Base-by-base conservation (phyloP, 306 rosid genomes). In the Begonia loranthoides region DNA sequence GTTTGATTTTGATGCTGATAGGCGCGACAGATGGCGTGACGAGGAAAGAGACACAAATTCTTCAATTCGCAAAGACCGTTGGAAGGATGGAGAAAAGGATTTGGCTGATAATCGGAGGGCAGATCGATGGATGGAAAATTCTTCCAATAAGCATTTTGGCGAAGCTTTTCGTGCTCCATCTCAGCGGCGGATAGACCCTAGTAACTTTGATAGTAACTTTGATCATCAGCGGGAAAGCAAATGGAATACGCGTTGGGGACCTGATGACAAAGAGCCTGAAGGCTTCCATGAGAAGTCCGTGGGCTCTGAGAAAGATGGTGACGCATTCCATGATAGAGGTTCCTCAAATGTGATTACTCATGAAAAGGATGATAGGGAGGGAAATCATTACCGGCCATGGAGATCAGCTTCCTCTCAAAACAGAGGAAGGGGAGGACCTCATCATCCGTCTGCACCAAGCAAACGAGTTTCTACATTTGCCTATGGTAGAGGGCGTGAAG, bases 171-270 rank as follows among this genome's bases (percentile, higher is more conserved):
- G 85, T 39, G 76, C 52, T 50, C 39, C 77, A 14, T 64, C 90
- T 19, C 94, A 85, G 14, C 66, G 87, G 24, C 64, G 94, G 95
- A 68, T 72, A 41, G 90, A 79, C 62, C 68, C 83, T 5, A 62
- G 76, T 61, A 85, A 76, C 63, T 74, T 56, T 59, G 95, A 85
- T 14, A 49, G 60, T 49, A 77, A 76, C 59, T 73, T 65, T 41
- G 97, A 89, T 34, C 95, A 77, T 38, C 79, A 77, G 41, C 94
- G 94, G 46, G 90, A 82, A 71, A 89, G 78, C 78, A 89, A 83
- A 72, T 80, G 97, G 97, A 85, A 80, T 70, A 69, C 95, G 0
- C 90, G 97, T 15, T 85, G 97, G 94, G 97, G 95, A 10, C 97
- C 83, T 36, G 87, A 79, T 72, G 82, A 76, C 45, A 89, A 78